These are phyloP conservation scores for Nemania bipapillata DNA, from an alignment of 2,329 filamentous ascomycete species.

Conservation along the genomic window DNA sequence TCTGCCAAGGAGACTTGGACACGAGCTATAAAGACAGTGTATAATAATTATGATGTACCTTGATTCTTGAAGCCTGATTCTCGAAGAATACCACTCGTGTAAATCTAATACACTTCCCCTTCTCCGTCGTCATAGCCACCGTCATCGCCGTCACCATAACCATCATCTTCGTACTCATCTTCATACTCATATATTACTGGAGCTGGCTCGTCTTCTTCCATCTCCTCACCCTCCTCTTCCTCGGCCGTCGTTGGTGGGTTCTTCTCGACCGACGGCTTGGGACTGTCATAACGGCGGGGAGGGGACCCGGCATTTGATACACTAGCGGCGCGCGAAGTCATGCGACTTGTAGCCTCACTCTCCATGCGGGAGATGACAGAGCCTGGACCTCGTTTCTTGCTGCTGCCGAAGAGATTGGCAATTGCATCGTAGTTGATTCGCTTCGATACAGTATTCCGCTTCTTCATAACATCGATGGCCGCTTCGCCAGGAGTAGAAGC, in stretches of 20 bases:
- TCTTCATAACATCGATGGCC: conserved; percentile 73
- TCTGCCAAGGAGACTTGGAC: neutral
- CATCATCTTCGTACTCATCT: conserved; percentile 39
- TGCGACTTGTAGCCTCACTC: conserved; percentile 56
- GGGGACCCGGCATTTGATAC: conserved; percentile 50
- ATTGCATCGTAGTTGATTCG: conserved; percentile 79
- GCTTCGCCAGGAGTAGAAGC: conserved; percentile 76
- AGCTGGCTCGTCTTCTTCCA: conserved; percentile 53
- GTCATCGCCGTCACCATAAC: conserved; percentile 47
- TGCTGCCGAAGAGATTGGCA: conserved; percentile 65
- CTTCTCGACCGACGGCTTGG: conserved; percentile 40
- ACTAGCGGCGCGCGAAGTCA: conserved; percentile 52
- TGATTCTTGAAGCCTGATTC: neutral
- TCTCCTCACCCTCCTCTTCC: conserved; percentile 52
- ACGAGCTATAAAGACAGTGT: neutral
- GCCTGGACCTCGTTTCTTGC: conserved; percentile 58
- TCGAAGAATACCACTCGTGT: conserved; percentile 1
- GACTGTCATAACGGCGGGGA: conserved; percentile 10
- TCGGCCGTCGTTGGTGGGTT: conserved; percentile 52
- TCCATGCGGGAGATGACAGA: conserved; percentile 60
- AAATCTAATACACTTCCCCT: conserved; percentile 44
- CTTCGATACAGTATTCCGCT: conserved; percentile 72
- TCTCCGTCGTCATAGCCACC: conserved; percentile 50
- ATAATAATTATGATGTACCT: neutral
- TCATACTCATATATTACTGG: conserved; percentile 54